phyloP scores from a whole-genome alignment of 345 rosid genomes.

The Stellera chamaejasme region DNA sequence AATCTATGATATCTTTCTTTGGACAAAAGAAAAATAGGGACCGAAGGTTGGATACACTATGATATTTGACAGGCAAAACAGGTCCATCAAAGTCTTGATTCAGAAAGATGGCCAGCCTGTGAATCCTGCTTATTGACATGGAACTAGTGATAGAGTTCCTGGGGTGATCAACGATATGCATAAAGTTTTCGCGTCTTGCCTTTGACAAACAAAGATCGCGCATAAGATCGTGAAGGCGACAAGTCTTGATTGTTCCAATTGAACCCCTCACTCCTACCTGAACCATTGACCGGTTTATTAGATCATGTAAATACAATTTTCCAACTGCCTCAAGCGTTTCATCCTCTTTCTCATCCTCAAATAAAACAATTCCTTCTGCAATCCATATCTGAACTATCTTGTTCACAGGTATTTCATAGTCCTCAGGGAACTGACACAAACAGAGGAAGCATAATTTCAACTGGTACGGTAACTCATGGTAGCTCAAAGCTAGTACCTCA shows the following conservation, averaged over 20 bases:
- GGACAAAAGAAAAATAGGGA: slow-evolving; percentile 12
- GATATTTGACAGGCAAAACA: neutral
- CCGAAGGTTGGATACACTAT: slow-evolving; percentile 18
- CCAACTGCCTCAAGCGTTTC: slow-evolving; percentile 17
- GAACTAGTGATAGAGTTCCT: slow-evolving; percentile 2
- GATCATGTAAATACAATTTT: slow-evolving; percentile 15
- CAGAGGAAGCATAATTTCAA: slow-evolving; percentile 15
- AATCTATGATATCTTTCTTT: neutral
- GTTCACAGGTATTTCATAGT: slow-evolving; percentile 24
- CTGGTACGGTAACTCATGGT: slow-evolving; percentile 15
- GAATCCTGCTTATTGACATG: slow-evolving; percentile 9
- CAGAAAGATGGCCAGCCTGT: slow-evolving; percentile 18
- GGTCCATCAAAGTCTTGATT: neutral
- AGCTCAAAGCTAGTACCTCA: slow-evolving; percentile 16
- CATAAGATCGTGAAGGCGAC: slow-evolving; percentile 20
- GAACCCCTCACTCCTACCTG: slow-evolving; percentile 9
- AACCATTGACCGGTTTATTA: slow-evolving; percentile 29
- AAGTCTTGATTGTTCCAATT: slow-evolving; percentile 7
- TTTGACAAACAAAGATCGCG: slow-evolving; percentile 16
- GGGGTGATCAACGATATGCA: slow-evolving; percentile 8
- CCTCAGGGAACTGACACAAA: slow-evolving; percentile 1
- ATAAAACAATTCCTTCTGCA: slow-evolving; percentile 33
- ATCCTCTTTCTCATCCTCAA: neutral
- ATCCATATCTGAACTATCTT: slow-evolving; percentile 36
- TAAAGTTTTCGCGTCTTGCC: slow-evolving; percentile 17